Evolutionary conservation across 768 basidiomycete genomes (phyloP), one percentile per base, ranked within the genome.

Genomic region (Asterophora lycoperdoides): DNA sequence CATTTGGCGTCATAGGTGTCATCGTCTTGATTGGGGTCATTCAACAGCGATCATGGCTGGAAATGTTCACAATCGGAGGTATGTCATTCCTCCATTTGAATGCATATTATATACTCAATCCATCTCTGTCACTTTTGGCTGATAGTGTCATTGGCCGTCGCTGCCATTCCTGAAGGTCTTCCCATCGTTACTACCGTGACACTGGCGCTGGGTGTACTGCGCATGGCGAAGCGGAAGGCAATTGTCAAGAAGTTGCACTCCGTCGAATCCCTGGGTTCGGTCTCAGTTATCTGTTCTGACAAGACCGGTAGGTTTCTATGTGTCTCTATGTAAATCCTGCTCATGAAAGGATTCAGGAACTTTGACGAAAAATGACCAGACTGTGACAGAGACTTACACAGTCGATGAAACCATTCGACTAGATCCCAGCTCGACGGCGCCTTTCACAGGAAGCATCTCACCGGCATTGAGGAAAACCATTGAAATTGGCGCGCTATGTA

Each of bases 41-140:
- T 53, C 94, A 97, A 61, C 73, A 81, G 33, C 76, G 95, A 15
- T 79, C 86, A 8, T 96, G 93, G 94, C 70, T 97, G 9, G 94
- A 95, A 40, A 98, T 97, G 95, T 97, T 98, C 63, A 98, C 94
- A 8, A 98, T 98, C 53, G 94, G 94, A 73, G 93, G 93, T 94
- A 59, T 45, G 81, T 65, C 33, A 14, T 8, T 1, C 18, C 23
- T 19, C 4, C 32, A 4, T 40, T 41, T 18, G 18, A 19, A n/a
- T n/a, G n/a, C n/a, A n/a, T n/a, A n/a, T 20, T 14, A 29, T 38
- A 6, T 9, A 4, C 8, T 38, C 35, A 23, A n/a, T n/a, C n/a
- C 14, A 30, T 29, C 34, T 19, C 42, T 4, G 26, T 51, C 23
- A 11, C 26, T 29, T 34, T 19, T 44, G 4, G 20, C 49, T 44